Percentiles rank a stretch among this genome's conserved stretches.
Conservation (phyloP, 176 grass and related monocot genomes). For the Dactylis glomerata region DNA sequence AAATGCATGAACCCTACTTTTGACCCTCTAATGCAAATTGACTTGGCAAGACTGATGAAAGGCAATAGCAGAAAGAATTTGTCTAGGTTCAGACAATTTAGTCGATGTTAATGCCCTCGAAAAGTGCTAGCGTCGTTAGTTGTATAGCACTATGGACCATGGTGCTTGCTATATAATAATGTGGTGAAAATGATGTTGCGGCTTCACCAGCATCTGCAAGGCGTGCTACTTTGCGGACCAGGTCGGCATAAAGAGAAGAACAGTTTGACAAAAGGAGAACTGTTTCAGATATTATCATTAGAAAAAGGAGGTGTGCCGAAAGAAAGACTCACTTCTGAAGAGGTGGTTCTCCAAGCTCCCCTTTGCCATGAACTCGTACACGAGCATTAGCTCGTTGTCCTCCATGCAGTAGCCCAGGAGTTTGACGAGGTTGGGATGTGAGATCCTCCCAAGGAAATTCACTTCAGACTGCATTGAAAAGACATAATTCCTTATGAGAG, state of each 20-base stretch:
- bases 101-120: slow-evolving; percentile 24
- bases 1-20: neutral
- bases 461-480: slow-evolving; percentile 71
- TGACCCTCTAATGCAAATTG: slow-evolving; percentile 1
- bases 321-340: slow-evolving; percentile 71
- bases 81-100: slow-evolving; percentile 30
- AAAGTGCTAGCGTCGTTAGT: slow-evolving; percentile 35
- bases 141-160: slow-evolving; percentile 49
- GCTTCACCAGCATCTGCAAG: slow-evolving; percentile 26
- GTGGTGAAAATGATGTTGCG: slow-evolving; percentile 36
- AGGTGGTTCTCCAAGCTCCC: slow-evolving; percentile 95
- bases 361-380: slow-evolving; percentile 82
- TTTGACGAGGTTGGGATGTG: slow-evolving; percentile 86
- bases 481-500: neutral
- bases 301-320: slow-evolving; percentile 23
- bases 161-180: slow-evolving; percentile 36
- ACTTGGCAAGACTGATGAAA: slow-evolving; percentile 19
- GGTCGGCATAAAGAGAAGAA: slow-evolving; percentile 50
- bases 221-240: slow-evolving; percentile 6
- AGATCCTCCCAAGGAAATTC: slow-evolving; percentile 86
- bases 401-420: slow-evolving; percentile 88
- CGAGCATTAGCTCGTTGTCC: slow-evolving; percentile 71
- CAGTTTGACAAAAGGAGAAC: slow-evolving; percentile 25
- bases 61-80: slow-evolving; percentile 30
- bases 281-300: slow-evolving; percentile 26